Base-by-base conservation (phyloP, 176 grass and related monocot genomes). In the Areca catechu region DNA sequence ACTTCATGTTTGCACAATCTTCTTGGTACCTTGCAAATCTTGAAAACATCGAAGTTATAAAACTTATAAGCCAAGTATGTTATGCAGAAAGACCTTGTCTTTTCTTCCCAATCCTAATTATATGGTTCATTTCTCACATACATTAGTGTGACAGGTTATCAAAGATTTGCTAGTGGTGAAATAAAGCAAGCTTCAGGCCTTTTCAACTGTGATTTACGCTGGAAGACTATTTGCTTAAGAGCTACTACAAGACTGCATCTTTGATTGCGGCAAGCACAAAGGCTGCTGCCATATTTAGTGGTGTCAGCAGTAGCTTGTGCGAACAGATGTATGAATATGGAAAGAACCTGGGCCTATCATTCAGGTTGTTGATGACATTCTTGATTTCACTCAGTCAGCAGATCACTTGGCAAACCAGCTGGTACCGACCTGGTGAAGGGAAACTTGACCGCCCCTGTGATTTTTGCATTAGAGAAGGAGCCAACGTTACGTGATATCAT, bases 1-100 rank as follows among this genome's bases (percentile, higher is more conserved):
- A 92, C 71, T 98, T 92, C 30, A 92, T 98, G 87, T 98, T 92
- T 78, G 93, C 88, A 4, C 84, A 98, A 64, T 92, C 88, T 63
- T 98, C 88, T 60, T 98, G 93, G 84, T 88, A 82, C 66, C 84
- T 98, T 29, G 93, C 88, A 67, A 92, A 98, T 68, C 56, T 98
- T 50, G 88, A 98, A 37, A 98, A 92, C 62, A 71, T 92, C 34
- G 84, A 98, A 74, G 93, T 98, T 4, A 98, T 92, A 28, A 92
- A 89, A 51, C 81, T 98, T 59, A 89, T 98, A 52, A 98, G 93
- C 57, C 93, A 98, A 86, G 87, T 98, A 83, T 61, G 53, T 19
- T 50, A 56, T 27, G 51, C 53, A 23, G 48, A 16, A 43, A 24
- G 47, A 7, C 48, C 21, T 15, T 5, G 37, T 58, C 49, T 80